phyloP scores from a whole-genome alignment of 768 basidiomycete species.

The Gymnopilus dilepis region DNA sequence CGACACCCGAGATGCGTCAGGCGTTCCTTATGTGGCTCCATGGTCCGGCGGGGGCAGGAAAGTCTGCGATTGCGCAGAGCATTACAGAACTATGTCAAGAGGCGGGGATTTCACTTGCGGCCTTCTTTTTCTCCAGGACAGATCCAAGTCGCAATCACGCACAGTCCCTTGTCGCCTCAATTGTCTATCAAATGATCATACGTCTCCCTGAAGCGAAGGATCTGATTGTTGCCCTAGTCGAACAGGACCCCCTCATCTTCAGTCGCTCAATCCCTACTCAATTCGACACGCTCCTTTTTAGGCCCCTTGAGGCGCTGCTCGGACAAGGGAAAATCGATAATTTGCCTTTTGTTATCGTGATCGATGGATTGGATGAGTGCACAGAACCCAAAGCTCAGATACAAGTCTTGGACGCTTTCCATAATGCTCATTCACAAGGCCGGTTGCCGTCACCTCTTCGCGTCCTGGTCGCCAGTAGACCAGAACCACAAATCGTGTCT shows the following conservation, averaged over 20 bases:
- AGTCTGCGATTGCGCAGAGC: neutral
- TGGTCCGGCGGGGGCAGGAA: neutral
- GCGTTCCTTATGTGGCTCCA: neutral
- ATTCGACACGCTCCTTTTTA: neutral
- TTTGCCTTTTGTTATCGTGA: neutral
- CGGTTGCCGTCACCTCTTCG: neutral
- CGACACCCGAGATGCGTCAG: neutral
- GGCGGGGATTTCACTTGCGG: neutral
- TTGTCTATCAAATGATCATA: neutral
- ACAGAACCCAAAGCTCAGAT: neutral
- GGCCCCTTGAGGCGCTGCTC: neutral
- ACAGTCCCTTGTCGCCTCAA: neutral
- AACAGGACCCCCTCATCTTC: constrained; percentile 1
- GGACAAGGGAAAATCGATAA: neutral
- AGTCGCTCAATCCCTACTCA: neutral
- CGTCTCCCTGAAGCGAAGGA: neutral
- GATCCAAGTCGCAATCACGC: neutral
- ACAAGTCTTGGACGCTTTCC: neutral
- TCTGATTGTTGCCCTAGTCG: neutral
- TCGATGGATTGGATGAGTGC: constrained; percentile 8
- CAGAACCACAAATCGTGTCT: neutral
- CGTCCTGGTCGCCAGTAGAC: constrained; percentile 17
- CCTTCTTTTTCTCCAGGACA: constrained; percentile 3
- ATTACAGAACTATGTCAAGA: neutral
- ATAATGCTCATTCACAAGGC: neutral